phyloP scores from a whole-genome alignment of 768 basidiomycete species.

The Boletus tomentosulus region DNA sequence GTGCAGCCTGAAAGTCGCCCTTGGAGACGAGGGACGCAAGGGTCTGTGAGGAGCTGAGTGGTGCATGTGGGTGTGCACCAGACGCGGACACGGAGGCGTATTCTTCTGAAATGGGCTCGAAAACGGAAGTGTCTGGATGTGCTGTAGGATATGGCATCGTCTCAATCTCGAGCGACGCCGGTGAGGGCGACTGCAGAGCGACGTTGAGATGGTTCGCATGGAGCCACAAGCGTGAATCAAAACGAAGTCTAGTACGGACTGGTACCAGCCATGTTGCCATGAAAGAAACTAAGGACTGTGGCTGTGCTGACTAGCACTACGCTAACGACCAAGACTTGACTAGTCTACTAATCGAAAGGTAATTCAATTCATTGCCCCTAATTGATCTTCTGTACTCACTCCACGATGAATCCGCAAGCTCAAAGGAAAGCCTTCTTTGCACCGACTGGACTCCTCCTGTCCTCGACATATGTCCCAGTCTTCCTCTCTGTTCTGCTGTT shows the following conservation, averaged over 20 bases:
- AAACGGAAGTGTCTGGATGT: slow-evolving; percentile 32
- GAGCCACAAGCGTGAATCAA: slow-evolving; percentile 16
- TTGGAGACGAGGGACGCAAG: slow-evolving; percentile 21
- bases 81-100: slow-evolving; percentile 21
- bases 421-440: background rate
- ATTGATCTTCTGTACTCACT: too few relatives aligned
- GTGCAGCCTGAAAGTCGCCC: slow-evolving; percentile 27
- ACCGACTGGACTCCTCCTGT: slow-evolving; percentile 10
- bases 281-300: background rate
- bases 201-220: slow-evolving; percentile 19
- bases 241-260: slow-evolving; percentile 12
- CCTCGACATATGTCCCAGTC: slow-evolving; percentile 11
- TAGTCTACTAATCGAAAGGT: too few relatives aligned
- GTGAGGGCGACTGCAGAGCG: slow-evolving; percentile 30
- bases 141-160: slow-evolving; percentile 33
- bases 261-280: slow-evolving; percentile 28
- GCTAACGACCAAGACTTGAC: too few relatives aligned
- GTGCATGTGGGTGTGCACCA: slow-evolving; percentile 10
- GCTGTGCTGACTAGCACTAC: background rate
- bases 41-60: slow-evolving; percentile 23
- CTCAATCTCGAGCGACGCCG: slow-evolving; percentile 33
- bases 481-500: slow-evolving; percentile 16
- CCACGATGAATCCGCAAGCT: background rate
- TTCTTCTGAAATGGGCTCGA: slow-evolving; percentile 35
- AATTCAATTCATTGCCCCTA: too few relatives aligned